Evolutionary conservation across 495 filamentous ascomycete genomes (phyloP).

Genomic region (Aspergillus cavernicola): DNA sequence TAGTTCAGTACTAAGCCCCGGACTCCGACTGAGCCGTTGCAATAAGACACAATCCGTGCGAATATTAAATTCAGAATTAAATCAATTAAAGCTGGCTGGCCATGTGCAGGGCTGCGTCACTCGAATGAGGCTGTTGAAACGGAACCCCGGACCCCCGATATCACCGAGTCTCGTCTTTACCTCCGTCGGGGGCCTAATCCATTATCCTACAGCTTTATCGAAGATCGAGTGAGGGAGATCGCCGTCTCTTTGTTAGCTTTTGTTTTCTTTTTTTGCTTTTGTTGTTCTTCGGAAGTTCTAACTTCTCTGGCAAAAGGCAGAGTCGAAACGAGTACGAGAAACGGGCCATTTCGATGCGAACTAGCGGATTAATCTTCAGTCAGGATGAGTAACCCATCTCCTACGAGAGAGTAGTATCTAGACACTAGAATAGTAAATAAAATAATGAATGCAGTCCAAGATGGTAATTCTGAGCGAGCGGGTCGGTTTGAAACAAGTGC

Average conservation of each 20-base stretch:
- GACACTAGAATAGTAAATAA: too few species aligned
- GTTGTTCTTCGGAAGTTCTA: too few species aligned
- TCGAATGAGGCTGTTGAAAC: conserved; percentile 22
- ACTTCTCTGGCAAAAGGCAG: too few species aligned
- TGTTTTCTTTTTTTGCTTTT: background rate
- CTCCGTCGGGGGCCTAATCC: background rate
- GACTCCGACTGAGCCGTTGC: background rate
- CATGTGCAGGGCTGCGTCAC: conserved; percentile 24
- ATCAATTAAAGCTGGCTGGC: conserved; percentile 12
- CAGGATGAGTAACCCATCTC: background rate
- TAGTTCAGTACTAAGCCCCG: background rate
- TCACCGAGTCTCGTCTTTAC: conserved; percentile 11
- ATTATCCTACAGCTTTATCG: too few species aligned
- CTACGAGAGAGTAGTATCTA: background rate
- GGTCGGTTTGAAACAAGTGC: conserved; percentile 14
- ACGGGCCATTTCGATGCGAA: conserved; percentile 1
- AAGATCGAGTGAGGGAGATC: background rate
- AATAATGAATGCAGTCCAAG: too few species aligned
- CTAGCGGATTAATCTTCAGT: background rate
- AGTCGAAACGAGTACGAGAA: conserved; percentile 15
- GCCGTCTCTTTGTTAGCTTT: background rate
- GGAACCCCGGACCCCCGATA: conserved; percentile 24
- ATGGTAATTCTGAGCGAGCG: conserved; percentile 14
- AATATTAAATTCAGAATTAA: too few species aligned
- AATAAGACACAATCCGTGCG: conserved; percentile 1